phyloP scores from a whole-genome alignment of 805 yeast genomes.

The Yamadazyma akitaensis region DNA sequence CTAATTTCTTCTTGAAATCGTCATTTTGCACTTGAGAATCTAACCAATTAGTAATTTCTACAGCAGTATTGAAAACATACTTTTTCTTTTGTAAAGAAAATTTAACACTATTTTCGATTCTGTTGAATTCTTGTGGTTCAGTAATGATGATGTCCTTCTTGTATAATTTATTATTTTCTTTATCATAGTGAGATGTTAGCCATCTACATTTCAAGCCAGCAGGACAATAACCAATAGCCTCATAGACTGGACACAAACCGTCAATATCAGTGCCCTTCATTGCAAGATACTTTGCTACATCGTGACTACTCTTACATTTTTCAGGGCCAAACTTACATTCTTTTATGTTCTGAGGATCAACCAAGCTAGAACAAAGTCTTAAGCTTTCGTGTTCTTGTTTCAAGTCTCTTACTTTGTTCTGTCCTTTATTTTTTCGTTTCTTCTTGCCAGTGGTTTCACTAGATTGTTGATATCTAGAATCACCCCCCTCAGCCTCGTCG shows the following conservation, averaged over 20 bases:
- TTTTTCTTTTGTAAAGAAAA: conserved; percentile 56
- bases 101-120: conserved; percentile 47
- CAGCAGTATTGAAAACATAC: conserved; percentile 56
- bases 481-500: conserved; percentile 46
- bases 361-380: conserved; percentile 60
- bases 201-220: conserved; percentile 92
- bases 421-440: conserved; percentile 62
- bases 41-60: conserved; percentile 56
- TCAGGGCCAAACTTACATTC: conserved; percentile 66
- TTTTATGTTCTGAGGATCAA: conserved; percentile 49
- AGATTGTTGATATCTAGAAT: conserved; percentile 18
- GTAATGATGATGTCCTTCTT: conserved; percentile 32
- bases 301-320: conserved; percentile 75
- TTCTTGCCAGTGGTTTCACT: conserved; percentile 28
- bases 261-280: conserved; percentile 69
- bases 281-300: conserved; percentile 58
- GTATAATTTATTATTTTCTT: conserved; percentile 42
- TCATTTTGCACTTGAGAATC: conserved; percentile 55
- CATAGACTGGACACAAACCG: conserved; percentile 82
- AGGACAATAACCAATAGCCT: conserved; percentile 85
- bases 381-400: conserved; percentile 63
- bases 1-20: conserved; percentile 32
- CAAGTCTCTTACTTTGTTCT: conserved; percentile 78
- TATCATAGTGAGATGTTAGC: conserved; percentile 66
- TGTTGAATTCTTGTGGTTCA: conserved; percentile 61